Conservation (phyloP, 495 filamentous ascomycete species). For the Neurospora sp. region DNA sequence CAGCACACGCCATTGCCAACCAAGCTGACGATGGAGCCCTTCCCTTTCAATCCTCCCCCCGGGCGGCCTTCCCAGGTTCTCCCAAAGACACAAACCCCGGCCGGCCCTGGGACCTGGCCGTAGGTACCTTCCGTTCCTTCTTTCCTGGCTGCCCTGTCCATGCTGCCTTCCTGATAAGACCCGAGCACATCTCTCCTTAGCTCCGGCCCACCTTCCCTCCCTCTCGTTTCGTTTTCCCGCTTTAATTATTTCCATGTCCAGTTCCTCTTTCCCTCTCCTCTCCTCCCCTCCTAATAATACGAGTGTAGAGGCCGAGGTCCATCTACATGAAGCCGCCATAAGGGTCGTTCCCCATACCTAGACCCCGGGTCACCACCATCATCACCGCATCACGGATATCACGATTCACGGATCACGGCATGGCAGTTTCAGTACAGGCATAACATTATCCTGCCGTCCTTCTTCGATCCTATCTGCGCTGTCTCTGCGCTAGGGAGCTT, state of each 20-base stretch:
- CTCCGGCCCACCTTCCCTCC: background rate
- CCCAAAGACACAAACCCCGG: background rate
- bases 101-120: background rate
- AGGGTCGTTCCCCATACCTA: constrained; percentile 9
- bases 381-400: background rate
- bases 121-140: background rate
- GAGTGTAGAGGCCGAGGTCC: constrained; percentile 9
- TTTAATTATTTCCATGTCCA: constrained; percentile 2
- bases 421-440: constrained; percentile 31
- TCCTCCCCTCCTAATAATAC: background rate
- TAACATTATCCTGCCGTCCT: constrained; percentile 26
- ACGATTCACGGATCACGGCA: constrained; percentile 20
- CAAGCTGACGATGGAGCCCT: background rate
- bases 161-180: background rate
- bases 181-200: background rate
- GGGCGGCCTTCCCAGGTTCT: background rate
- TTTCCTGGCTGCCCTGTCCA: background rate
- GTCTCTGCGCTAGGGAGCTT: constrained; percentile 1
- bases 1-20: background rate
- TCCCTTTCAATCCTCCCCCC: background rate
- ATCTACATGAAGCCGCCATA: constrained; percentile 16
- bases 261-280: constrained; percentile 1
- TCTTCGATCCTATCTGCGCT: background rate
- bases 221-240: background rate
- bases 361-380: constrained; percentile 8